Base-by-base conservation (phyloP, 2,329 filamentous ascomycete genomes). In the Aschersonia sp. region DNA sequence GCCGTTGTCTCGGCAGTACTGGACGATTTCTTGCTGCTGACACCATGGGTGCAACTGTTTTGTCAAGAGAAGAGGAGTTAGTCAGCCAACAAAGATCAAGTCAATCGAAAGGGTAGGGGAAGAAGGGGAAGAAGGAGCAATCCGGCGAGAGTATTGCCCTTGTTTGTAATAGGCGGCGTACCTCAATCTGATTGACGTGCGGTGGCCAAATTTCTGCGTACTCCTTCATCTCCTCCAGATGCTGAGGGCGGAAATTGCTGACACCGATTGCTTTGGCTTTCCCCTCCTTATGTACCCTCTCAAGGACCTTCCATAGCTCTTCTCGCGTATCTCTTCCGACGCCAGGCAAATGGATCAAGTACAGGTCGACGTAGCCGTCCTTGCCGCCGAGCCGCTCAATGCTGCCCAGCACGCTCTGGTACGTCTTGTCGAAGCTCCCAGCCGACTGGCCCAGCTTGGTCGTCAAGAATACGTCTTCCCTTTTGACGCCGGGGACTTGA, bases 121-220 rank as follows among this genome's bases (percentile, higher is more conserved):
- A 22, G 22, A 22, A 22, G 22, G 22, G 22, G 22, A 22, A 22
- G 22, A 22, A 22, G 22, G 22, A 4, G 22, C 22, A 22, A 22
- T 22, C 22, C 22, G 22, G 22, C 22, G 22, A 22, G 22, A 22
- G 22, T 22, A 22, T 22, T 22, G 22, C 22, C 4, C 22, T 4
- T 22, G 22, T 22, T 22, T 22, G 22, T 22, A 22, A 22, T 22
- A 7, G n/a, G 10, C n/a, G n/a, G 42, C 69, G 59, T 59, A 82
- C 81, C 73, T 84, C 81, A 52, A 86, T 77, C 61, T 87, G 84
- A 58, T 86, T 85, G 6, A 84, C 79, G 43, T 77, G 73, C n/a
- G 83, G 83, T 45, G 82, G 82, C 73, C 75, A 84, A 3, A 76
- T 64, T 44, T 71, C 73, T n/a, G 80, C 81, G 59, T 77, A 81